phyloP scores from a whole-genome alignment of 179 eudicot species.

The Monotropa hypopitys region DNA sequence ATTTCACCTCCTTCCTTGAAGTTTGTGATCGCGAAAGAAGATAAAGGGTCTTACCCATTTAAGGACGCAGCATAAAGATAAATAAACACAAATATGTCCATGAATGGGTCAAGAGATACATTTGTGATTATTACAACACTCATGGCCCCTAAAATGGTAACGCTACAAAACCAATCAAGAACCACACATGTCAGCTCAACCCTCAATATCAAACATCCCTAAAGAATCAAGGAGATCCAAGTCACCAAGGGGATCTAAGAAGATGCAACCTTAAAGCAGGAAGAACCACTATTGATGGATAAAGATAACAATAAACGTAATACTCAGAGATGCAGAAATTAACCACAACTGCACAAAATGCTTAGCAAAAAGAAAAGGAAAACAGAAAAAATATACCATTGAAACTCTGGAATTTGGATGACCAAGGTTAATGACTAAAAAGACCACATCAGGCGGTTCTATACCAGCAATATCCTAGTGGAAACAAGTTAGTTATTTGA shows the following conservation, averaged over 20 bases:
- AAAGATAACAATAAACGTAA: too few relatives aligned
- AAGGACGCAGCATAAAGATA: background rate
- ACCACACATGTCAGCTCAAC: background rate
- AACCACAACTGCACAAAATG: too few relatives aligned
- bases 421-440: too few relatives aligned
- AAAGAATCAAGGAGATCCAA: background rate
- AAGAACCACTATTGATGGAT: too few relatives aligned
- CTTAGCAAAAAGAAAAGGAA: too few relatives aligned
- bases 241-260: background rate
- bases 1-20: background rate
- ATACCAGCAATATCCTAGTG: too few relatives aligned
- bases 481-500: too few relatives aligned
- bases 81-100: background rate
- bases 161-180: background rate
- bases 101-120: background rate
- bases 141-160: background rate
- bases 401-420: too few relatives aligned
- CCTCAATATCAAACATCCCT: background rate
- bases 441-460: too few relatives aligned
- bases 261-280: background rate
- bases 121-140: background rate
- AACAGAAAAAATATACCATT: too few relatives aligned
- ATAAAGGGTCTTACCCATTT: background rate
- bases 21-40: background rate
- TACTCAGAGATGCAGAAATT: too few relatives aligned